Conservation (phyloP, 129 eudicot species). For the Lactuca saligna region DNA sequence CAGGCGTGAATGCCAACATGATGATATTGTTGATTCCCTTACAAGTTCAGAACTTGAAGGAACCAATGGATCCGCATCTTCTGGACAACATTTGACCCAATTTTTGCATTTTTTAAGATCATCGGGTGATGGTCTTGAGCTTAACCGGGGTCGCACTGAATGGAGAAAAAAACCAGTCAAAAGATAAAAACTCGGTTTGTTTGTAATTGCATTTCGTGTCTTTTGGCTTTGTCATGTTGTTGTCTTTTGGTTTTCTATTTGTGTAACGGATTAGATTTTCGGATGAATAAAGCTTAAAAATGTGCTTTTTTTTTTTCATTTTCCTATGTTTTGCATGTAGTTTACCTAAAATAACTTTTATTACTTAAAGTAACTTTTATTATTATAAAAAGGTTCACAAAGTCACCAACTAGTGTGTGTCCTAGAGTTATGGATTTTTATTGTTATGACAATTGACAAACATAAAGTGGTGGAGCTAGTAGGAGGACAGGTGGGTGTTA, state of each 20-base stretch:
- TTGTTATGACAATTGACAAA: too few relatives aligned
- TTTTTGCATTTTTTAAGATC: constrained; percentile 80
- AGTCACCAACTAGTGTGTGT: too few relatives aligned
- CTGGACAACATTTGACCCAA: constrained; percentile 33
- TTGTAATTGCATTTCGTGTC: background rate
- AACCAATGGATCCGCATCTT: constrained; percentile 50
- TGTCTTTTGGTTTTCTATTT: constrained; percentile 6
- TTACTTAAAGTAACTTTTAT: too few relatives aligned
- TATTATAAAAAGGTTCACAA: too few relatives aligned
- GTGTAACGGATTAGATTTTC: constrained; percentile 20
- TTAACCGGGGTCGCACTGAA: constrained; percentile 75
- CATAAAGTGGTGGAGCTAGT: too few relatives aligned
- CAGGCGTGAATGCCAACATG: constrained; percentile 87
- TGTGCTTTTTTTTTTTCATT: background rate
- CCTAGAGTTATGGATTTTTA: too few relatives aligned
- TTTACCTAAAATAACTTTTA: background rate
- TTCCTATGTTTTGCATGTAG: constrained; percentile 10
- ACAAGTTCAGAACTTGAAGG: constrained; percentile 64
- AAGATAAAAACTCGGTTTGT: constrained; percentile 16
- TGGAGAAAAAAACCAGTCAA: constrained; percentile 80
- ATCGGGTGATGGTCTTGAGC: constrained; percentile 66
- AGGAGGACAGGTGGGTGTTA: too few relatives aligned
- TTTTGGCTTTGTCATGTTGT: constrained; percentile 1
- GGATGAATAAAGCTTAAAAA: background rate
- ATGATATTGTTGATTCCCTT: constrained; percentile 86